Evolutionary conservation across 305 asterid species (phyloP), one percentile per base, ranked within the genome.

Genomic region (Andrographis paniculata): DNA sequence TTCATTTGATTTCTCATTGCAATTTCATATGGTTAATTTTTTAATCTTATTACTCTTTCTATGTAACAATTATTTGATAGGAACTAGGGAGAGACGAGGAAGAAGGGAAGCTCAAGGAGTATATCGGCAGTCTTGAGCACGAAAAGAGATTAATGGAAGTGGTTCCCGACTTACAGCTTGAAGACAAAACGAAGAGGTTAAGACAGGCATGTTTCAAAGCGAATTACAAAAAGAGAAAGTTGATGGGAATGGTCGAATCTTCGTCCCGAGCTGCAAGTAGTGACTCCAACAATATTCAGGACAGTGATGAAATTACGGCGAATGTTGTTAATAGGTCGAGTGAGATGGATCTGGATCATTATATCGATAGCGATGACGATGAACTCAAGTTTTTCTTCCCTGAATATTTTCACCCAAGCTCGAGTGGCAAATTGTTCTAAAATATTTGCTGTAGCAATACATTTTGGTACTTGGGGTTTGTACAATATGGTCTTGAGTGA

Each of bases 131-230:
- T 20, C 65, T 87, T 52, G 94, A 80, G 53, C 33, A 53, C 24
- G 77, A 73, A 55, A 79, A 55, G 77, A 73, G 53, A 51, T 14
- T 59, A 30, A 27, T 81, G 64, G 80, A 76, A 56, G 76, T 70
- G 48, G 20, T 66, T 0, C 94, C 93, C 0, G 77, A 83, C 21
- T 30, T 64, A 73, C 71, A 78, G 45, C 50, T 84, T 22, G 79
- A 71, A 28, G 67, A 61, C 21, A 65, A 70, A 42, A 87, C 88
- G 0, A 81, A 84, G 69, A 87, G 77, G 30, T 50, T 80, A 7
- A 74, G 93, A 16, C 94, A 87, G 61, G 85, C 87, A 0, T 83
- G 83, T 42, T 84, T 83, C 52, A 87, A 87, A 67, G 93, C 93
- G 0, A 87, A 69, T 49, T 80, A 78, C 63, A 87, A 87, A 76